These are phyloP conservation scores for Candida boidinii DNA, from an alignment of 805 yeast species.

Conservation along the genomic window DNA sequence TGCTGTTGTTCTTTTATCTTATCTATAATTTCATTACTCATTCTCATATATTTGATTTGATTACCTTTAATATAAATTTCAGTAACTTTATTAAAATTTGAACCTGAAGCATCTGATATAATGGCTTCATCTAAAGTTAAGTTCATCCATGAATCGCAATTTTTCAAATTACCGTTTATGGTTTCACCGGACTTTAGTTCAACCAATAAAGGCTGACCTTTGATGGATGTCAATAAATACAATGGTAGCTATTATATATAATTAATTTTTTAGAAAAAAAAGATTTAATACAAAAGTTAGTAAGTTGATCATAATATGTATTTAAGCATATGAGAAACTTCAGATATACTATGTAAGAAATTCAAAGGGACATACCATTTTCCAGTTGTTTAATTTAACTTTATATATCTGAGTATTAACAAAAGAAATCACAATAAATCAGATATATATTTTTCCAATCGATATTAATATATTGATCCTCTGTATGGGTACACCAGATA, in stretches of 20 bases:
- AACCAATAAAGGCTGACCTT: slow-evolving; percentile 77
- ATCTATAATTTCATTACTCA: slow-evolving; percentile 71
- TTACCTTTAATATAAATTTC: slow-evolving; percentile 82
- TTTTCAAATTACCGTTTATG: slow-evolving; percentile 71
- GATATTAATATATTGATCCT: no score
- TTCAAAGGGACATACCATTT: not conserved
- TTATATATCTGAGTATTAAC: no score
- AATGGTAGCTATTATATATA: slow-evolving; percentile 61
- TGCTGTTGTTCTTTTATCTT: slow-evolving; percentile 58
- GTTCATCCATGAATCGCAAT: slow-evolving; percentile 96
- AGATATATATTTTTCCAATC: no score
- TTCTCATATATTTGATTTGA: slow-evolving; percentile 69
- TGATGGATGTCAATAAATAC: slow-evolving; percentile 82
- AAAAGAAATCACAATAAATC: no score
- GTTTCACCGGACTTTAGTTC: slow-evolving; percentile 92
- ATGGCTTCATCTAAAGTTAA: slow-evolving; percentile 71
- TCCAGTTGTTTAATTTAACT: no score
- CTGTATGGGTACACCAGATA: no score
- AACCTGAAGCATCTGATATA: slow-evolving; percentile 55
- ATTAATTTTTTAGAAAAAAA: no score
- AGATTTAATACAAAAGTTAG: not conserved
- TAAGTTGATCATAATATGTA: no score
- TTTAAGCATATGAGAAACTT: no score
- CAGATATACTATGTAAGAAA: not conserved
- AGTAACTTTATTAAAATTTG: slow-evolving; percentile 50